Percentiles rank a stretch among this genome's conserved stretches.
These are phyloP conservation scores for Mycena albidolilacea DNA, from an alignment of 768 basidiomycete species.

Conservation along the genomic window DNA sequence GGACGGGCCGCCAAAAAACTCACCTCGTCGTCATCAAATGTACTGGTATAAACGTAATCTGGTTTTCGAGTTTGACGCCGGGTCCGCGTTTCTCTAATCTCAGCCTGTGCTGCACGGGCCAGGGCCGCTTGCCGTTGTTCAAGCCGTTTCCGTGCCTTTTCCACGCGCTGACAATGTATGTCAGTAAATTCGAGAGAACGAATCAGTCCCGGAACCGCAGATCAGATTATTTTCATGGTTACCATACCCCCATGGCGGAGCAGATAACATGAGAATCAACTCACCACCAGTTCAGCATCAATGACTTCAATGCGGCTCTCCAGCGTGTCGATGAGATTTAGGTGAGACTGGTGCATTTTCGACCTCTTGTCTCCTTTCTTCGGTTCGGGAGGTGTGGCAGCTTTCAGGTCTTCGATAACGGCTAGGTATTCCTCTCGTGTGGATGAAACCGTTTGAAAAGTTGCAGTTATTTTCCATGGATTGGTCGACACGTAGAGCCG, in stretches of 20 bases:
- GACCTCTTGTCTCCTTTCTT: conserved; percentile 64
- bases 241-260: background rate
- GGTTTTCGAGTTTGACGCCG: conserved; percentile 79
- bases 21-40: conserved; percentile 78
- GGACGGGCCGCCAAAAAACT: conserved; percentile 47
- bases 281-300: conserved; percentile 80
- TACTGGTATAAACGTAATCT: conserved; percentile 84
- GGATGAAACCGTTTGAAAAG: conserved; percentile 79
- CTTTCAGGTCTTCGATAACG: conserved; percentile 74
- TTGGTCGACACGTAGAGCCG: conserved; percentile 89
- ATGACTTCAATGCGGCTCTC: conserved; percentile 77
- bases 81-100: conserved; percentile 85
- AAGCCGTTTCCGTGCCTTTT: conserved; percentile 77
- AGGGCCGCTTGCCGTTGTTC: conserved; percentile 75
- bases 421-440: conserved; percentile 82
- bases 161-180: conserved; percentile 70
- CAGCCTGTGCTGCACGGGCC: conserved; percentile 70
- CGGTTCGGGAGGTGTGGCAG: conserved; percentile 58
- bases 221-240: conserved; percentile 18
- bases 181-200: conserved; percentile 32
- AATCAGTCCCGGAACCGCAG: background rate
- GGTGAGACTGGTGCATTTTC: conserved; percentile 74
- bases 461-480: conserved; percentile 90
- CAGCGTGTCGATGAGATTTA: conserved; percentile 71
- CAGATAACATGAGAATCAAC: conserved; percentile 48